Conservation (phyloP, 2,329 filamentous ascomycete genomes). For the Clarireedia paspali region DNA sequence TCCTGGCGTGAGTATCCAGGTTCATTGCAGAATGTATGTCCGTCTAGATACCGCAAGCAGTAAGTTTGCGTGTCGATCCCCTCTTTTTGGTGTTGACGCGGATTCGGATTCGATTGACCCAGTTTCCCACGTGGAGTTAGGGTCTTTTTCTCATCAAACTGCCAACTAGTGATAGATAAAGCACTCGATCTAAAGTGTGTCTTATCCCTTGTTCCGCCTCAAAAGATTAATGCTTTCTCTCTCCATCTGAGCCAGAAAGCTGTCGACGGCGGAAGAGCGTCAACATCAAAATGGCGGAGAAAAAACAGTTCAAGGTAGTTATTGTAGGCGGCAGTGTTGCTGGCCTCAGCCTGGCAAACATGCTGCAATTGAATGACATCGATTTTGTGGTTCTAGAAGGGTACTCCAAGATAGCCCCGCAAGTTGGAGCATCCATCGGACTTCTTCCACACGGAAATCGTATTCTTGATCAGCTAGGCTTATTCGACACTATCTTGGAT, state of each 20-base stretch:
- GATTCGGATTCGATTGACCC: too few species aligned
- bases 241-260: not conserved
- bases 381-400: slow-evolving; percentile 43
- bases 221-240: not conserved
- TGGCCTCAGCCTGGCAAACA: slow-evolving; percentile 39
- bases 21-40: too few species aligned
- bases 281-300: not conserved
- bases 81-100: too few species aligned
- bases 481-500: slow-evolving; percentile 16
- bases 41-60: too few species aligned
- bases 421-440: slow-evolving; percentile 41
- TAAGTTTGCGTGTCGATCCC: too few species aligned
- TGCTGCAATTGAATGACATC: slow-evolving; percentile 37
- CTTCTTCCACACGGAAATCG: slow-evolving; percentile 35
- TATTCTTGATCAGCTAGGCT: slow-evolving; percentile 44
- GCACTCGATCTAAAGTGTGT: too few species aligned
- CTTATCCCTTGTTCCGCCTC: too few species aligned
- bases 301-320: slow-evolving; percentile 29
- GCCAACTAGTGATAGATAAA: too few species aligned
- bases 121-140: too few species aligned
- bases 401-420: slow-evolving; percentile 34
- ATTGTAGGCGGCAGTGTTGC: slow-evolving; percentile 43
- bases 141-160: too few species aligned
- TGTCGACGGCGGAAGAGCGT: not conserved
- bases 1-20: too few species aligned